These are phyloP conservation scores for Byssochlamys sp. DNA, from an alignment of 2,329 filamentous ascomycete genomes.

Conservation along the genomic window DNA sequence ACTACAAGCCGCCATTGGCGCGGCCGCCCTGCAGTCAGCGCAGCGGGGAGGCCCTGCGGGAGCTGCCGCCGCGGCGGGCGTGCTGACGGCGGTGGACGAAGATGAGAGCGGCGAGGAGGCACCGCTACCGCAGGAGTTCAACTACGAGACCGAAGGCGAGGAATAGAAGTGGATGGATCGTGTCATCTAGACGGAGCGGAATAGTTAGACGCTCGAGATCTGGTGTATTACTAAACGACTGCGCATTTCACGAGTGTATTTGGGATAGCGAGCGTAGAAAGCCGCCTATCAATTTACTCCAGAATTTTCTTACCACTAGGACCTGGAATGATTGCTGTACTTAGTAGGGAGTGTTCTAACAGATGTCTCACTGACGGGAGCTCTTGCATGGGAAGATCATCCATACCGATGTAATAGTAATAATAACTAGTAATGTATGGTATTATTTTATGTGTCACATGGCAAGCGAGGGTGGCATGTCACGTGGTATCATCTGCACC, in stretches of 20 bases:
- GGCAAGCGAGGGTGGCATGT: neutral
- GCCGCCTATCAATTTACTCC: neutral
- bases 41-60: constrained; percentile 33
- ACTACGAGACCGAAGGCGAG: constrained; percentile 37
- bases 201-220: constrained; percentile 8
- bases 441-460: neutral
- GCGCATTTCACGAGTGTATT: constrained; percentile 3
- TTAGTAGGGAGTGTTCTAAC: too few species aligned
- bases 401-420: too few species aligned
- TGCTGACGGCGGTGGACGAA: constrained; percentile 79
- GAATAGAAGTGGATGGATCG: constrained; percentile 2
- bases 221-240: constrained; percentile 29
- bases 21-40: constrained; percentile 23
- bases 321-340: too few species aligned
- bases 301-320: neutral
- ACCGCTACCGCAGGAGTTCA: constrained; percentile 38
- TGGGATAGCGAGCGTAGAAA: neutral
- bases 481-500: constrained; percentile 3
- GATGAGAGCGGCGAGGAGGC: constrained; percentile 41
- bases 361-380: too few species aligned
- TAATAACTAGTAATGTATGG: too few species aligned
- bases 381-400: too few species aligned
- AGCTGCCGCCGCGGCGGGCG: constrained; percentile 64
- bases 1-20: constrained; percentile 31
- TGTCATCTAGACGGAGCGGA: neutral